Base-by-base conservation (phyloP, 331 rosid genomes). In the Spiraea crenata region DNA sequence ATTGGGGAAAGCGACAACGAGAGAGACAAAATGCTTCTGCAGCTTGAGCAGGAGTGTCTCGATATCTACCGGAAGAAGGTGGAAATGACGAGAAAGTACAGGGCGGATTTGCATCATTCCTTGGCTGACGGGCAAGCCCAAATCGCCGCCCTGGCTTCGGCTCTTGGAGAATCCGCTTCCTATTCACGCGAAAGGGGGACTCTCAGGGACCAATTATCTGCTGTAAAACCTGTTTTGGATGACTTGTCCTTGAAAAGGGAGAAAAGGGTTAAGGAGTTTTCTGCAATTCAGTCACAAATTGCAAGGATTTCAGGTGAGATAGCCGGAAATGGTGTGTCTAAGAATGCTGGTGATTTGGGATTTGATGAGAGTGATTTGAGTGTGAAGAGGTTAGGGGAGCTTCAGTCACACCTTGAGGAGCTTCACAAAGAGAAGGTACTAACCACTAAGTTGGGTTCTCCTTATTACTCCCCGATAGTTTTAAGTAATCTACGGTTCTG, bases 21-120 rank as follows among this genome's bases (percentile, higher is more conserved):
- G 66, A 85, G 96, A 73, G 98, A 93, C 78, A 80, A 71, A 77
- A 87, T 80, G 96, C 97, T 93, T 67, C 87, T 90, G 42, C 92
- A 93, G 81, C 88, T 93, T 16, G 96, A 93, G 89, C 92, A 90
- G 76, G 97, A 90, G 55, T 93, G 98, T 77, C 97, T 89, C 25
- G 83, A 90, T 51, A 90, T 93, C 58, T 93, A 93, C 79, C 85
- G 86, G 34, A 82, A 72, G 67, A 93, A 83, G 81, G 96, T 93
- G 25, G 96, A 93, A 63, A 79, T 79, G 71, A 87, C 92, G 6
- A 84, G 98, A 74, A 87, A 84, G 87, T 77, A 84, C 84, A 85
- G 80, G 85, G 88, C 95, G 14, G 89, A 85, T 31, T 77, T 93
- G 78, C 77, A 77, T 65, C 87, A 75, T 74, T 84, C 77, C 50